These are phyloP conservation scores for Chalciporus pseudorubinellus DNA, from an alignment of 768 basidiomycete genomes.

Conservation along the genomic window DNA sequence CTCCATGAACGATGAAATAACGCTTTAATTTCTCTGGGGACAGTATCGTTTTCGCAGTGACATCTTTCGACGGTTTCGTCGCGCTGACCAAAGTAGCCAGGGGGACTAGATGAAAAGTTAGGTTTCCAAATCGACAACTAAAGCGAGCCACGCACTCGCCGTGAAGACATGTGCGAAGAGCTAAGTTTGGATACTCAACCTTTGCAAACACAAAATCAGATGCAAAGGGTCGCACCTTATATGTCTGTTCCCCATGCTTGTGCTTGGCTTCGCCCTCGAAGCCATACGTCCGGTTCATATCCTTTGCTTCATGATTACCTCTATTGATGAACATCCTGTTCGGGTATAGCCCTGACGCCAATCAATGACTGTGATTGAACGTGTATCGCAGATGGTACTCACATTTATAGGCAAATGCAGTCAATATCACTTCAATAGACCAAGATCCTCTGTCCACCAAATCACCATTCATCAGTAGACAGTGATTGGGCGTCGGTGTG, in stretches of 20 bases:
- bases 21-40: slow-evolving; percentile 81
- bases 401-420: slow-evolving; percentile 96
- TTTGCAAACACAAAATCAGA: neutral
- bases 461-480: slow-evolving; percentile 89
- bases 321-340: slow-evolving; percentile 89
- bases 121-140: neutral
- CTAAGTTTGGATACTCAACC: slow-evolving; percentile 35
- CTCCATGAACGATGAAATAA: slow-evolving; percentile 95
- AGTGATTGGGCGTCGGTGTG: slow-evolving; percentile 80
- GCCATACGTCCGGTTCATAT: slow-evolving; percentile 94
- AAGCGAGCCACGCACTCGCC: slow-evolving; percentile 50
- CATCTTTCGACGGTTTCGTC: slow-evolving; percentile 50
- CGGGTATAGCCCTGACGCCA: slow-evolving; percentile 81
- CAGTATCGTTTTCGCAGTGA: slow-evolving; percentile 57
- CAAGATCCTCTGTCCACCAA: slow-evolving; percentile 97
- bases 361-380: slow-evolving; percentile 11
- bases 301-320: slow-evolving; percentile 95
- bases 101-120: slow-evolving; percentile 61
- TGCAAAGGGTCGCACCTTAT: slow-evolving; percentile 55
- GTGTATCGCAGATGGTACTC: slow-evolving; percentile 23
- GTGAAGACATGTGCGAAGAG: slow-evolving; percentile 95
- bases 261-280: slow-evolving; percentile 96
- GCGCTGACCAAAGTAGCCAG: slow-evolving; percentile 83
- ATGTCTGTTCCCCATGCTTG: slow-evolving; percentile 94
- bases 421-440: slow-evolving; percentile 90